Conservation (phyloP, 768 basidiomycete species). For the Lactifluus rugatus region DNA sequence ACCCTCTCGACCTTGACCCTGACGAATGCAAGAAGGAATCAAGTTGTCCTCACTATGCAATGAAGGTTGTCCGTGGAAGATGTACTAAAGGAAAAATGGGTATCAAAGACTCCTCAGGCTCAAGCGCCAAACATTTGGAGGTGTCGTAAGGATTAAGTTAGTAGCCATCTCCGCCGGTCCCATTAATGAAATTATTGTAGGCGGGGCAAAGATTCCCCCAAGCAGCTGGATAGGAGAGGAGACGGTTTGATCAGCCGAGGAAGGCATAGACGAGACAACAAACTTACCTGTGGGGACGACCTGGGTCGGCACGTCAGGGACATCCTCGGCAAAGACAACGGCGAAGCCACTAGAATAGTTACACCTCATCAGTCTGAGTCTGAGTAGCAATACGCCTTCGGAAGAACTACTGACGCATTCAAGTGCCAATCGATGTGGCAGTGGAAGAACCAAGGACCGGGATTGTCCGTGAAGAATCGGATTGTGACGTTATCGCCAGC, state of each 20-base stretch:
- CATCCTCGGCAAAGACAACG: background rate
- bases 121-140: too few relatives aligned
- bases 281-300: background rate
- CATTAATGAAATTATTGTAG: background rate
- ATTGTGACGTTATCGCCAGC: slow-evolving; percentile 18
- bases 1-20: too few relatives aligned
- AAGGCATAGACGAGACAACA: background rate
- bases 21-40: too few relatives aligned
- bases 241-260: background rate
- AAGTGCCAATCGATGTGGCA: slow-evolving; percentile 28
- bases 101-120: too few relatives aligned
- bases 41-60: too few relatives aligned
- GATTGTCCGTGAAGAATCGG: slow-evolving; percentile 25
- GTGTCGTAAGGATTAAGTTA: too few relatives aligned
- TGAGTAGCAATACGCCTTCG: slow-evolving; percentile 24
- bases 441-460: slow-evolving; percentile 25
- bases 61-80: too few relatives aligned
- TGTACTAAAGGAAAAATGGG: too few relatives aligned
- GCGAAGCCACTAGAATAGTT: background rate
- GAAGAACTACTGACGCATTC: slow-evolving; percentile 41
- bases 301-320: background rate
- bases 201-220: background rate
- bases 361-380: slow-evolving; percentile 1
- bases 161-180: too few relatives aligned
- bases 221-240: background rate